Conservation (phyloP, 2,329 filamentous ascomycete genomes). For the Exophiala dermatitidis region DNA sequence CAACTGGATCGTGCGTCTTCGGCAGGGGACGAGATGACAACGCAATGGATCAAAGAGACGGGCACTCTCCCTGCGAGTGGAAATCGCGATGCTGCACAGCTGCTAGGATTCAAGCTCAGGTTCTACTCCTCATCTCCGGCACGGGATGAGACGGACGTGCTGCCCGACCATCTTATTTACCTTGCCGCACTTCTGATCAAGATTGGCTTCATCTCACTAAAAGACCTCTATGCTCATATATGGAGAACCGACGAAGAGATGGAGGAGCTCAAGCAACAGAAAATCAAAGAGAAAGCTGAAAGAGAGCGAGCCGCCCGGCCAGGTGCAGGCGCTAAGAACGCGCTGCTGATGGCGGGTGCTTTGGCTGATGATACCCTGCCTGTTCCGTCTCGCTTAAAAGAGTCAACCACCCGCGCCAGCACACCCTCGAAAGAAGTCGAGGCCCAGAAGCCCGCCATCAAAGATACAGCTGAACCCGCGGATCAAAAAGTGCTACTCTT, state of each 20-base stretch:
- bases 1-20: slow-evolving; percentile 39
- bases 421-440: slow-evolving; percentile 48
- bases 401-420: slow-evolving; percentile 44
- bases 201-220: slow-evolving; percentile 88
- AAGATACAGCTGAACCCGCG: slow-evolving; percentile 57
- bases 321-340: slow-evolving; percentile 67
- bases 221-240: slow-evolving; percentile 85
- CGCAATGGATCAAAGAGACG: slow-evolving; percentile 72
- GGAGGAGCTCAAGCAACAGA: slow-evolving; percentile 62
- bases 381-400: slow-evolving; percentile 45
- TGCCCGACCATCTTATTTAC: slow-evolving; percentile 89
- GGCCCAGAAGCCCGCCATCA: slow-evolving; percentile 38
- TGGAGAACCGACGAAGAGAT: slow-evolving; percentile 80
- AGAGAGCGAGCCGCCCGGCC: slow-evolving; percentile 64
- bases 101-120: slow-evolving; percentile 92
- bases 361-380: slow-evolving; percentile 71
- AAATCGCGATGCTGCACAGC: slow-evolving; percentile 84
- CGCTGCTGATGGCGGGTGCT: slow-evolving; percentile 77
- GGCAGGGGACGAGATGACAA: slow-evolving; percentile 50
- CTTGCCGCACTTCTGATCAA: slow-evolving; percentile 90
- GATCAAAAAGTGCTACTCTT: slow-evolving; percentile 86
- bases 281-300: slow-evolving; percentile 69
- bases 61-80: slow-evolving; percentile 75
- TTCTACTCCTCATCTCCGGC: slow-evolving; percentile 76
- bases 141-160: slow-evolving; percentile 64